These are phyloP conservation scores for Penicillium sp. DNA, from an alignment of 2,329 filamentous ascomycete species.

Conservation along the genomic window DNA sequence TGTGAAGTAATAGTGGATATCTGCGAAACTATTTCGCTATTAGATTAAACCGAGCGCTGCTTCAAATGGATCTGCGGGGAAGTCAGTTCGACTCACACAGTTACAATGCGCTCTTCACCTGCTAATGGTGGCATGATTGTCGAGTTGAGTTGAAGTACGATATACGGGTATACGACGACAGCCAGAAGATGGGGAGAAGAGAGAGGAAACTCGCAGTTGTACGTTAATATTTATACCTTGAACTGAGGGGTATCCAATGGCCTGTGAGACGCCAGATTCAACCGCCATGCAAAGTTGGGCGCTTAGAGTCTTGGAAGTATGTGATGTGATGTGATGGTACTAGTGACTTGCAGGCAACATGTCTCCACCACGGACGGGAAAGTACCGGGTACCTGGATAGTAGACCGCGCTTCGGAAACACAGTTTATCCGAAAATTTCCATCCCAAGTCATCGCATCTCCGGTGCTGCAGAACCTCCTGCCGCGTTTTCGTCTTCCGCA, in stretches of 20 bases:
- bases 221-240: slow-evolving; percentile 15
- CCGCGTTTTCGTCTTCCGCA: slow-evolving; percentile 2
- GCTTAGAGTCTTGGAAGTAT: slow-evolving; percentile 17
- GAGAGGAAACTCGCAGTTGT: slow-evolving; percentile 10
- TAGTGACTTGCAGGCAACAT: slow-evolving; percentile 13
- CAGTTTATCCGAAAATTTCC: slow-evolving; percentile 40
- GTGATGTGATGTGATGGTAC: slow-evolving; percentile 21
- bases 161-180: not conserved
- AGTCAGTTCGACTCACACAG: slow-evolving; percentile 40
- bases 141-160: slow-evolving; percentile 2
- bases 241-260: slow-evolving; percentile 18
- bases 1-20: slow-evolving; percentile 62
- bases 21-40: slow-evolving; percentile 52
- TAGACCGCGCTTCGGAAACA: slow-evolving; percentile 12
- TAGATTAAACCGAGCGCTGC: slow-evolving; percentile 3
- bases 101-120: slow-evolving; percentile 47
- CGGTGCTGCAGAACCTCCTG: slow-evolving; percentile 4
- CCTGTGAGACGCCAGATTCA: slow-evolving; percentile 18
- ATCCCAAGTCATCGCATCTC: slow-evolving; percentile 13
- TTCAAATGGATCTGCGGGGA: slow-evolving; percentile 18
- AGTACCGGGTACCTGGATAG: slow-evolving; percentile 7
- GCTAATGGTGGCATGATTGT: slow-evolving; percentile 44
- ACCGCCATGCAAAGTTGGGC: slow-evolving; percentile 21
- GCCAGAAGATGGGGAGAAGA: slow-evolving; percentile 1
- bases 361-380: slow-evolving; percentile 4